phyloP scores from a whole-genome alignment of 202 grass and related monocot genomes.

The Zoysia matrella region DNA sequence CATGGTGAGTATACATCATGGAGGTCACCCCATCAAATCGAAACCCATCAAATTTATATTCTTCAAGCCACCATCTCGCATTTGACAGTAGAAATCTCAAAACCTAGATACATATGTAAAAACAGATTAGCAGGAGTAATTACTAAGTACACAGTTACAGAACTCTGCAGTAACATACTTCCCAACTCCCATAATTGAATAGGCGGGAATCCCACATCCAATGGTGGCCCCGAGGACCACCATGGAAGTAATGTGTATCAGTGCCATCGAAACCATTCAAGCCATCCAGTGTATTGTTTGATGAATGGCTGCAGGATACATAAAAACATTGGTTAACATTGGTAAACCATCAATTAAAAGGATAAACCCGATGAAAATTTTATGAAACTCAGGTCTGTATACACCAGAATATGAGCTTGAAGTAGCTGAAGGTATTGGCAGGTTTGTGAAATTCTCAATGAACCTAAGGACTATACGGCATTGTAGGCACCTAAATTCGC shows the following conservation, averaged over 20 bases:
- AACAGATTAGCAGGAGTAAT: conserved; percentile 31
- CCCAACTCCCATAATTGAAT: conserved; percentile 98
- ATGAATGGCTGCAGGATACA: no score
- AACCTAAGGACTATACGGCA: background rate
- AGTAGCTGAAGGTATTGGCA: conserved; percentile 22
- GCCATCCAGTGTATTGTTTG: no score
- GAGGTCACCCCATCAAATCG: conserved; percentile 98
- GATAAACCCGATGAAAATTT: conserved; percentile 26
- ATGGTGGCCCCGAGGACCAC: no score
- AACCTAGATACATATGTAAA: conserved; percentile 59
- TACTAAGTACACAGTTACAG: conserved; percentile 34
- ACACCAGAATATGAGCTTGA: conserved; percentile 10
- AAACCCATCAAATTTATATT: conserved; percentile 98
- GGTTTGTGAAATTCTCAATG: background rate
- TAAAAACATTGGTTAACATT: no score
- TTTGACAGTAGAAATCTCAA: conserved; percentile 91
- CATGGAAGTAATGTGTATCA: no score
- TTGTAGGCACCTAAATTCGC: background rate
- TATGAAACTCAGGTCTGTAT: background rate
- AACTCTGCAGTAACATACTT: conserved; percentile 57
- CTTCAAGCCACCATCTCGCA: conserved; percentile 96
- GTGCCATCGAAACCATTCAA: no score
- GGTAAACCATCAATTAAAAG: background rate
- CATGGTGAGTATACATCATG: conserved; percentile 99
- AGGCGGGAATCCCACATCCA: conserved; percentile 66